These are phyloP conservation scores for Paragyromitra xinjiangensis DNA, from an alignment of 495 filamentous ascomycete genomes.

Conservation along the genomic window DNA sequence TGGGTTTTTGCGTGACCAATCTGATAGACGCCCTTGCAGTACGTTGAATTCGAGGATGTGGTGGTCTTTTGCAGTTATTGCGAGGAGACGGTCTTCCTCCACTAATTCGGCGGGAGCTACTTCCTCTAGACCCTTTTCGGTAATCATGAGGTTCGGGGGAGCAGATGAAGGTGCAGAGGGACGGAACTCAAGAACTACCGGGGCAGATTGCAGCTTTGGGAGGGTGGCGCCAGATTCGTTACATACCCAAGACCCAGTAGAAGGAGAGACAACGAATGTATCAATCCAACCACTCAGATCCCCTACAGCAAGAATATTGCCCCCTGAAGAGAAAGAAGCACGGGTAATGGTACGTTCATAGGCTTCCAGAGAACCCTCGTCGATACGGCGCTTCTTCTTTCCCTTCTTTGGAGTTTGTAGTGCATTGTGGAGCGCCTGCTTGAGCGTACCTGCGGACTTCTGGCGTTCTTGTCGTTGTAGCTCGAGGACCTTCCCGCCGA, in stretches of 20 bases:
- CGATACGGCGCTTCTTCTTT: constrained; percentile 40
- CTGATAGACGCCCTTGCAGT: constrained; percentile 73
- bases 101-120: constrained; percentile 60
- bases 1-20: constrained; percentile 88
- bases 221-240: constrained; percentile 75
- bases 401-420: constrained; percentile 29
- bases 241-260: constrained; percentile 69
- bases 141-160: constrained; percentile 51
- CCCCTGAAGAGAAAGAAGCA: constrained; percentile 80
- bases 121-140: constrained; percentile 57
- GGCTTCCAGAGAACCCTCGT: constrained; percentile 73
- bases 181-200: constrained; percentile 79
- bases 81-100: constrained; percentile 71
- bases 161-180: constrained; percentile 60
- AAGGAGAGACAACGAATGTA: constrained; percentile 76
- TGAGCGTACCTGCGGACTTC: constrained; percentile 35
- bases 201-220: constrained; percentile 76
- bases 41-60: constrained; percentile 77
- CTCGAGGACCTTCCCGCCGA: constrained; percentile 59
- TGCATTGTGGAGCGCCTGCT: constrained; percentile 25
- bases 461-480: constrained; percentile 57
- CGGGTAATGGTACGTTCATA: constrained; percentile 82
- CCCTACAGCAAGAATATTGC: constrained; percentile 76
- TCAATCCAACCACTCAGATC: constrained; percentile 89
- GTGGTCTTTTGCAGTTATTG: constrained; percentile 77